Conservation (phyloP, 345 rosid species). For the Hibiscus tridactylites region DNA sequence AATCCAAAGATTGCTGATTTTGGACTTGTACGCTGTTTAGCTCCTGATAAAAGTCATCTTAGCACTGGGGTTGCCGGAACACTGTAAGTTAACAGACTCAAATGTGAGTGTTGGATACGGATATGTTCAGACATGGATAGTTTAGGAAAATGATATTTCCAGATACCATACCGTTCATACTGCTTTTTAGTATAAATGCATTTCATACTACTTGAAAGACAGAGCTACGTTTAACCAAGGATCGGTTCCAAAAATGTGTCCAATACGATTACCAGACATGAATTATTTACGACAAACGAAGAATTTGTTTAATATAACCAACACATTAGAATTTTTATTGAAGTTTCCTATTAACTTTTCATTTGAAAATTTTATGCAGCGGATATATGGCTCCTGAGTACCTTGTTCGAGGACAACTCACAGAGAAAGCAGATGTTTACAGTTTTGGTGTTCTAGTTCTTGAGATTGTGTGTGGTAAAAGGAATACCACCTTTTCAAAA, state of each 20-base stretch:
- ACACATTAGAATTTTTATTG: not conserved
- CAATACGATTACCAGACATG: no score
- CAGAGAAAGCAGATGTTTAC: slow-evolving; percentile 49
- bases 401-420: slow-evolving; percentile 41
- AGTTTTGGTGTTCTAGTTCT: slow-evolving; percentile 42
- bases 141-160: no score
- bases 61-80: slow-evolving; percentile 57
- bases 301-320: not conserved
- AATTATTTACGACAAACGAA: no score
- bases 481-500: slow-evolving; percentile 24
- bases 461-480: slow-evolving; percentile 36
- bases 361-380: slow-evolving; percentile 15
- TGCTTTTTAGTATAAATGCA: no score
- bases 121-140: not conserved
- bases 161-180: no score
- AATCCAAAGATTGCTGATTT: slow-evolving; percentile 48
- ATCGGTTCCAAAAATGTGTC: no score
- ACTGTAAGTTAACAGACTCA: slow-evolving; percentile 24
- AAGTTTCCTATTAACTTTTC: not conserved
- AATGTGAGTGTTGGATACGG: not conserved
- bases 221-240: no score
- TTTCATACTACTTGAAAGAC: no score
- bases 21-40: slow-evolving; percentile 42
- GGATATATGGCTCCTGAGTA: slow-evolving; percentile 61
- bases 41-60: slow-evolving; percentile 36